Evolutionary conservation across 148 eudicot genomes (phyloP), one percentile per base, ranked within the genome.

Genomic region (Amaranthus cruentus): DNA sequence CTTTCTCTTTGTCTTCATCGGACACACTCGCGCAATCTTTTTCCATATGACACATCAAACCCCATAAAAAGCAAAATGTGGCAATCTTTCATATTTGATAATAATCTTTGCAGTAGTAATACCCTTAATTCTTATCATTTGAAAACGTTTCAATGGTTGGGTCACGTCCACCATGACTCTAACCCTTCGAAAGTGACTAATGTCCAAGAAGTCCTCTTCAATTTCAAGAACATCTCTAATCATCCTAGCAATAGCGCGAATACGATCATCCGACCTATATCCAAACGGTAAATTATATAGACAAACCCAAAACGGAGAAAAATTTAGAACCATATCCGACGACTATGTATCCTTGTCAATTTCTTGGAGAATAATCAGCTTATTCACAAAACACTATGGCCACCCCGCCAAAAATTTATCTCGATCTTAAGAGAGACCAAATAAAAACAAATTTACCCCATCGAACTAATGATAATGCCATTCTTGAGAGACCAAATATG

Each of bases 91-190:
- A 1, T 56, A 56, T 0, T 15, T 21, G n/a, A 14, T 13, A 1
- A 13, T 7, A 4, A 56, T 14, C 0, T 4, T 0, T 0, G n/a
- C 18, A 0, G 13, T 21, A 1, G 0, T 12, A 0, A 6, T 21
- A 4, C 2, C 6, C 10, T 14, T 56, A 13, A 13, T 21, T 1
- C 4, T 2, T 3, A 61, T 61, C 7, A 6, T 28, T 10, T 8
- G 1, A 61, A 28, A 6, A 0, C 47, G 2, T 1, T 12, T 9
- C 9, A 61, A 9, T 3, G 65, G 65, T 10, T 61, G 21, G 0
- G 46, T 38, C 0, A 28, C 13, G 38, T 61, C 46, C 21, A 61
- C 7, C 12, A 21, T 38, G 1, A 61, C 4, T 38, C 13, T 61
- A 4, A 42, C 46, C 4, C 65, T 3, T 0, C 2, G 65, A 42